Evolutionary conservation across 176 grass and related monocot species (phyloP).

Genomic region (Aegilops speltoides): DNA sequence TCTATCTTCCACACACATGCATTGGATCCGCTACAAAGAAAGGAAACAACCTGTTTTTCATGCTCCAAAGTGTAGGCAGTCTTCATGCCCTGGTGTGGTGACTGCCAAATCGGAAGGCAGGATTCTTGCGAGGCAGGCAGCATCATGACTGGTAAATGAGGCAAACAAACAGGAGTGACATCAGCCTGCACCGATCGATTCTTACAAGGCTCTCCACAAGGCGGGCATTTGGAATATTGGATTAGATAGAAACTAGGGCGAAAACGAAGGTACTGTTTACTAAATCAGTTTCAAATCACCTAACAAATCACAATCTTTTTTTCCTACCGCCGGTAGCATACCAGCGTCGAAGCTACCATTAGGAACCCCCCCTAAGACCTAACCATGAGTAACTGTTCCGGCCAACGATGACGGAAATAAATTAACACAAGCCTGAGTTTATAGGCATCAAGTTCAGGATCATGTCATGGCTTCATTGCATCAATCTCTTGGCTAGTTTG

Average conservation of each 20-base stretch:
- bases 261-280: constrained; percentile 14
- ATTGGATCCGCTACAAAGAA: neutral
- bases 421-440: constrained; percentile 29
- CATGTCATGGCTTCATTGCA: constrained; percentile 20
- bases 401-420: constrained; percentile 29
- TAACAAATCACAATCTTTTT: constrained; percentile 41
- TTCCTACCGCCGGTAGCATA: constrained; percentile 20
- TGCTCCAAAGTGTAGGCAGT: neutral
- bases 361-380: constrained; percentile 31
- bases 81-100: neutral
- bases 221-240: neutral
- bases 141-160: constrained; percentile 23
- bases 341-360: constrained; percentile 29
- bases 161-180: neutral
- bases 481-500: constrained; percentile 32
- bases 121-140: constrained; percentile 10
- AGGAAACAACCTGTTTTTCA: constrained; percentile 15
- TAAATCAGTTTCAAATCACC: constrained; percentile 35
- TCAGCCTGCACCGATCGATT: neutral
- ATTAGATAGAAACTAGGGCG: constrained; percentile 15
- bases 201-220: constrained; percentile 18
- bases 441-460: constrained; percentile 20
- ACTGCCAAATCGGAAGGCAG: constrained; percentile 13
- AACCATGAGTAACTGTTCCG: constrained; percentile 27
- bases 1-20: neutral